Evolutionary conservation across 495 filamentous ascomycete species (phyloP).

Genomic region (Xeromyces bisporus): DNA sequence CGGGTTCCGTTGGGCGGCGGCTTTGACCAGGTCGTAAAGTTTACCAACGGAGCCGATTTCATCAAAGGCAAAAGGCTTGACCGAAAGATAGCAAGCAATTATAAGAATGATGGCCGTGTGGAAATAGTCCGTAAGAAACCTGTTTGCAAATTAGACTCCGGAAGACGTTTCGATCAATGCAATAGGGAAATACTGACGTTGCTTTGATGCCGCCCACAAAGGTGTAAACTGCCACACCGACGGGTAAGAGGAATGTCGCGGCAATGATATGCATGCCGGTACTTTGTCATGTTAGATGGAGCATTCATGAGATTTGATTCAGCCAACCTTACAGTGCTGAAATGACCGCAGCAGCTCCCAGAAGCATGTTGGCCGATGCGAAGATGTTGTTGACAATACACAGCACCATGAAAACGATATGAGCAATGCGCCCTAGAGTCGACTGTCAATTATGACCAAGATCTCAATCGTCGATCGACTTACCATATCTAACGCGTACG

Average conservation of each 20-base stretch:
- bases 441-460: background rate
- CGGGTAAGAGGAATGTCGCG: conserved; percentile 25
- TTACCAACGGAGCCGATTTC: conserved; percentile 24
- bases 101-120: conserved; percentile 30
- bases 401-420: conserved; percentile 27
- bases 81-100: conserved; percentile 29
- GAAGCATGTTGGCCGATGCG: conserved; percentile 26
- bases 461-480: conserved; percentile 1
- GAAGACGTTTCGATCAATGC: no score
- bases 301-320: no score
- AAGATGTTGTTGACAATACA: conserved; percentile 29
- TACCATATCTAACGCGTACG: conserved; percentile 18
- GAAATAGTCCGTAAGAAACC: conserved; percentile 31
- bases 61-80: conserved; percentile 25
- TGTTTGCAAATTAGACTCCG: no score
- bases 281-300: no score
- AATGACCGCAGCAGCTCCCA: conserved; percentile 23
- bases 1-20: conserved; percentile 24
- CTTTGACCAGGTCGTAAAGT: conserved; percentile 29
- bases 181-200: conserved; percentile 22
- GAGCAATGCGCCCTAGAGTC: conserved; percentile 13
- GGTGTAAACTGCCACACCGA: conserved; percentile 28
- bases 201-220: conserved; percentile 32
- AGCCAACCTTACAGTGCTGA: conserved; percentile 22
- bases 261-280: conserved; percentile 32